phyloP scores from a whole-genome alignment of 2,329 filamentous ascomycete species.

The Polytolypa hystricis region DNA sequence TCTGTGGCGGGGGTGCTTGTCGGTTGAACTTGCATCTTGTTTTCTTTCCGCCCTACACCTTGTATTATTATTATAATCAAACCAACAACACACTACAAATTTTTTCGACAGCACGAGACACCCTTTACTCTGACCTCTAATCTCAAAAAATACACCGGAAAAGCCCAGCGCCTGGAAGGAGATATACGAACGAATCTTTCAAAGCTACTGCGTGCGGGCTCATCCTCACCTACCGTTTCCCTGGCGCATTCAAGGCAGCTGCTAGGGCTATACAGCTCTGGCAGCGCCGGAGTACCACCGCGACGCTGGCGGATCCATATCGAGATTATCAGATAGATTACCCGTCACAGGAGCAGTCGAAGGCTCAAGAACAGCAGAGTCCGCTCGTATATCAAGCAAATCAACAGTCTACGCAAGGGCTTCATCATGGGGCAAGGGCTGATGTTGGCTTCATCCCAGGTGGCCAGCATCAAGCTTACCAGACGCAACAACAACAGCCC shows the following conservation, averaged over 20 bases:
- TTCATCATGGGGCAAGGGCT: constrained; percentile 24
- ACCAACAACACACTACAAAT: too few species aligned
- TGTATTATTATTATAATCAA: neutral
- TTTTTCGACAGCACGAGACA: too few species aligned
- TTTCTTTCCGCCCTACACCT: neutral
- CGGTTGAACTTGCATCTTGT: neutral
- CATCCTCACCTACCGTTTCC: too few species aligned
- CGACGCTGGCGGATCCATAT: constrained; percentile 65
- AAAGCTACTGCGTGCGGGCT: too few species aligned
- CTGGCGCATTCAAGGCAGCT: constrained; percentile 28
- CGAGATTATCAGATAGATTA: constrained; percentile 69
- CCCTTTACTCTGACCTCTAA: too few species aligned
- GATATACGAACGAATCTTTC: too few species aligned
- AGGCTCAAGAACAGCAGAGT: constrained; percentile 53
- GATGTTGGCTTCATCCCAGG: constrained; percentile 24
- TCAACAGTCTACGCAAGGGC: constrained; percentile 25
- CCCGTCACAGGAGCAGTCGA: constrained; percentile 55
- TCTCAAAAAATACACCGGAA: too few species aligned
- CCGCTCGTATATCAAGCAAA: constrained; percentile 51
- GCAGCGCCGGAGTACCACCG: constrained; percentile 61
- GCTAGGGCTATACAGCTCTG: constrained; percentile 63
- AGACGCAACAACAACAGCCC: constrained; percentile 16
- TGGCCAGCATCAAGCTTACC: constrained; percentile 25
- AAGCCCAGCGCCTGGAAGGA: too few species aligned
- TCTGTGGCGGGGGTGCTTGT: constrained; percentile 2